Conservation (phyloP, 1,139 yeast genomes). For the Geotrichum histeridarum region DNA sequence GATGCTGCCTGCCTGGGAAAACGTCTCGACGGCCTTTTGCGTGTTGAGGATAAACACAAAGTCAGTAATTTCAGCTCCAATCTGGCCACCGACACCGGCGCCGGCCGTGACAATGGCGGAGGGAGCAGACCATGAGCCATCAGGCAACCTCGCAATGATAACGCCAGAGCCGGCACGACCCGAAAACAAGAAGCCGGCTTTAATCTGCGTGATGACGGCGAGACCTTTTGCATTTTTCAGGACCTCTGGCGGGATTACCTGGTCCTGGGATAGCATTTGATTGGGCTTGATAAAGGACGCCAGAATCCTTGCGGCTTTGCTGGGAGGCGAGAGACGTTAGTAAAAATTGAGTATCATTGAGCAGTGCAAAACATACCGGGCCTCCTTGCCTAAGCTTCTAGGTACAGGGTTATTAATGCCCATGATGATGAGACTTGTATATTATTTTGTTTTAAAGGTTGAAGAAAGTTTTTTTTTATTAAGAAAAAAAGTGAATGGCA, state of each 20-base stretch:
- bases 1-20: conserved; percentile 89
- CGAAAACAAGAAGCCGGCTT: conserved; percentile 92
- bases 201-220: conserved; percentile 68
- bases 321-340: conserved; percentile 28
- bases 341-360: background rate
- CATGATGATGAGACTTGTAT: conserved; percentile 36
- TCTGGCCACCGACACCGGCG: conserved; percentile 97
- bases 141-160: conserved; percentile 87
- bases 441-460: too few relatives aligned
- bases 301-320: conserved; percentile 92
- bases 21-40: conserved; percentile 83
- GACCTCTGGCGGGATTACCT: conserved; percentile 82
- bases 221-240: conserved; percentile 88
- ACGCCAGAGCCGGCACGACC: conserved; percentile 98
- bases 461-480: background rate
- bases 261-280: conserved; percentile 84
- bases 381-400: conserved; percentile 78
- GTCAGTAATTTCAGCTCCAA: conserved; percentile 95
- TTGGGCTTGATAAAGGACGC: conserved; percentile 93
- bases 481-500: background rate
- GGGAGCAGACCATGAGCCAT: conserved; percentile 97
- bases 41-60: conserved; percentile 89
- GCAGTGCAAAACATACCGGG: conserved; percentile 58
- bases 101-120: conserved; percentile 95
- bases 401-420: conserved; percentile 94